Conservation (phyloP, 2,329 filamentous ascomycete species). For the Fusarium sp. region DNA sequence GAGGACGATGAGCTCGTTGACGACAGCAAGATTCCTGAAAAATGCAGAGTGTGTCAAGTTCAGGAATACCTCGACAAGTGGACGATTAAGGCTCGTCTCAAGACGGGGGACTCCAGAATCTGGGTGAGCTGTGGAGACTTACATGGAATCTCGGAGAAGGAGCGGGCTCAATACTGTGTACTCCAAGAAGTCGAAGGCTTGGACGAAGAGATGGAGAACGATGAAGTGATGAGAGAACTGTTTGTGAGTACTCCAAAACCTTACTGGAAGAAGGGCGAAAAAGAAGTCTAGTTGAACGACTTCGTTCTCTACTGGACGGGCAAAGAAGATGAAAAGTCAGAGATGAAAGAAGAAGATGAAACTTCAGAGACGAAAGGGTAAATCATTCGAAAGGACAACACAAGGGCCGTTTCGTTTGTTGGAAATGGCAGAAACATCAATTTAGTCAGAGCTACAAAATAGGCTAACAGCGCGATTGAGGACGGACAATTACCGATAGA, state of each 20-base stretch:
- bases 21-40: constrained; percentile 1
- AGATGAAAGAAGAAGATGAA: not conserved
- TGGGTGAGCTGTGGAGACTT: constrained; percentile 13
- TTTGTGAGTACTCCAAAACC: constrained; percentile 18
- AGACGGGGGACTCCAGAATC: not conserved
- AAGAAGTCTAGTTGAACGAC: too few relatives aligned
- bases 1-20: too few relatives aligned
- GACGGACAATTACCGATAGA: not conserved
- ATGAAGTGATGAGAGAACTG: not conserved
- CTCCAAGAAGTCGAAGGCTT: not conserved
- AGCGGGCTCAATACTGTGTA: not conserved
- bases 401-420: too few relatives aligned
- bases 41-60: constrained; percentile 35
- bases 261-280: not conserved
- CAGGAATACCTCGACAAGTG: constrained; percentile 18
- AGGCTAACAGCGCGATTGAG: not conserved
- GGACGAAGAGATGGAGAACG: not conserved
- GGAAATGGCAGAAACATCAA: too few relatives aligned
- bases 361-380: not conserved
- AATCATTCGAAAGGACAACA: not conserved
- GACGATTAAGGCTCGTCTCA: constrained; percentile 18
- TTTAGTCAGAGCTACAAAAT: too few relatives aligned
- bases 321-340: not conserved
- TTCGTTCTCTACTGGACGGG: not conserved
- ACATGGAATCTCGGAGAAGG: constrained; percentile 3